Evolutionary conservation across 2,329 filamentous ascomycete species (phyloP).

Genomic region (Sclerotiophoma versabilis): DNA sequence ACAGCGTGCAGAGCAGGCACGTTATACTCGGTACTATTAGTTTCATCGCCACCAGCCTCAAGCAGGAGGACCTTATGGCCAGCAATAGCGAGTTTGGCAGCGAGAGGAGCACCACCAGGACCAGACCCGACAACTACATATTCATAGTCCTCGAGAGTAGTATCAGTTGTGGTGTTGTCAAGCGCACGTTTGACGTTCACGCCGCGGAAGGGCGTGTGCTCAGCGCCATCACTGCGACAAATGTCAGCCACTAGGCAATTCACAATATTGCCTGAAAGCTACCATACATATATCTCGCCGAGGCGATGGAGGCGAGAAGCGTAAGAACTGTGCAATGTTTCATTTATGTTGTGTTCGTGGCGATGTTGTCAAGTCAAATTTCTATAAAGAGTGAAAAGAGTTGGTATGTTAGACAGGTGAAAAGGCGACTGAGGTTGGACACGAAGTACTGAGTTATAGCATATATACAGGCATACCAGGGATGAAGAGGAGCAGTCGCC

Average conservation of each 20-base stretch:
- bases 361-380: too few relatives aligned
- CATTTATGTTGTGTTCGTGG: not conserved
- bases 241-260: conserved; percentile 2
- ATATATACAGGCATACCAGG: not conserved
- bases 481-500: not conserved
- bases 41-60: conserved; percentile 65
- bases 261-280: not conserved
- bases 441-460: not conserved
- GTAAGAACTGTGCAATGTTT: conserved; percentile 11
- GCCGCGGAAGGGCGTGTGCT: conserved; percentile 28
- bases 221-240: conserved; percentile 25
- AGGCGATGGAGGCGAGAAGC: conserved; percentile 14
- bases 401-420: too few relatives aligned
- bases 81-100: conserved; percentile 62
- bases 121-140: conserved; percentile 68
- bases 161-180: conserved; percentile 16
- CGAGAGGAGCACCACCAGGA: conserved; percentile 65
- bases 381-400: too few relatives aligned
- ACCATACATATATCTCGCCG: conserved; percentile 25
- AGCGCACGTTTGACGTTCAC: conserved; percentile 28
- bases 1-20: conserved; percentile 61
- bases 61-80: conserved; percentile 65
- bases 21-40: conserved; percentile 55
- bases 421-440: not conserved
- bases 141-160: conserved; percentile 55